Evolutionary conservation across 192 early-diverging fungal species (phyloP), one percentile per base, ranked within the genome.

Genomic region (Globomyces pollinis-pini): DNA sequence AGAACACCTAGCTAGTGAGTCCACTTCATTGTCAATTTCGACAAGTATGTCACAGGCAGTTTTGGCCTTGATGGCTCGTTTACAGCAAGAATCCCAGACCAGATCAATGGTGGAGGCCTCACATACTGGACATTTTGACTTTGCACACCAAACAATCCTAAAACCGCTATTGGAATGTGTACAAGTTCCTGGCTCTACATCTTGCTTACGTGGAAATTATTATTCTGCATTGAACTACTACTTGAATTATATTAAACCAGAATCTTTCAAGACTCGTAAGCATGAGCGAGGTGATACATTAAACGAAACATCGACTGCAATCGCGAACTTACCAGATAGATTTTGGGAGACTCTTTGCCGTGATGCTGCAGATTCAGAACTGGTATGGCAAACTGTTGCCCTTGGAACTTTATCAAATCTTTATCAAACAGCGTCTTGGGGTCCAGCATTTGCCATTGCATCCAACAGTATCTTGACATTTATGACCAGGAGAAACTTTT

Each of bases 301-400:
- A 16, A 16, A 52, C 18, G n/a, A 52, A 18, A 20, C 50, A 36
- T 15, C 50, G 16, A 7, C 31, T 12, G 13, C 26, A 16, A 52
- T 52, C 16, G 13, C 21, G 6, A 52, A 52, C 6, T 12, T 18
- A 13, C 11, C 44, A 16, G 18, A 31, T n/a, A 42, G 36, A 30
- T 24, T 24, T 42, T 44, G 41, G 23, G 87, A 90, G 51, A 58
- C 81, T 0, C 65, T 89, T 5, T 84, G 86, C 52, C 72, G 78
- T 3, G 95, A 98, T 72, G 95, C 92, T 0, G 80, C 86, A 1
- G 88, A 91, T 58, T 88, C 84, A 3, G 76, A 80, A 26, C 84
- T 82, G 35, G 81, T 88, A 2, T 91, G 88, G 83, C 87, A 90
- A 50, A 90, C 89, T 4, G 83, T 90, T 3, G 88, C 95, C 0